Conservation (phyloP, 495 filamentous ascomycete species). For the Rhypophila decipiens region DNA sequence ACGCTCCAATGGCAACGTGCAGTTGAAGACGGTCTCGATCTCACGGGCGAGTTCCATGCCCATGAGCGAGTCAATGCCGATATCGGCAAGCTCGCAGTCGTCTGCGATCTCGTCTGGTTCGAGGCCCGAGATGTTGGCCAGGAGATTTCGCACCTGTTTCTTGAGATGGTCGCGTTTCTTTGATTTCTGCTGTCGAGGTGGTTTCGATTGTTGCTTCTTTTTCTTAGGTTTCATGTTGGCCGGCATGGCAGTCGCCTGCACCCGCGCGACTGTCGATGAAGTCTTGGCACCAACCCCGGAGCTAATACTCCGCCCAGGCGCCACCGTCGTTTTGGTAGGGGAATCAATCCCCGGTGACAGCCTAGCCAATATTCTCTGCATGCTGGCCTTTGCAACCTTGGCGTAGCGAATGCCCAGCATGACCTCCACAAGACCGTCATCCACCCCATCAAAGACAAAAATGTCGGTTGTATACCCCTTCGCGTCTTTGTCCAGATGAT, state of each 20-base stretch:
- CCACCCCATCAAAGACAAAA: constrained; percentile 43
- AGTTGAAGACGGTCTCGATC: neutral
- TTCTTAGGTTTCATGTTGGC: neutral
- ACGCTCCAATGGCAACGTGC: neutral
- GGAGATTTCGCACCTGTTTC: constrained; percentile 37
- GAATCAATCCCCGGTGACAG: constrained; percentile 6
- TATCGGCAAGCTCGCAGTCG: neutral
- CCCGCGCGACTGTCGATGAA: neutral
- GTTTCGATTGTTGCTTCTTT: too few relatives aligned
- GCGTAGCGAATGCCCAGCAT: constrained; percentile 47
- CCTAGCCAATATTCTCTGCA: constrained; percentile 28
- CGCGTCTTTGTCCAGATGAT: constrained; percentile 28
- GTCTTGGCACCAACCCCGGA: neutral
- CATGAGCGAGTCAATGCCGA: constrained; percentile 4
- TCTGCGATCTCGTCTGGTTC: neutral
- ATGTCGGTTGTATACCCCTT: constrained; percentile 41
- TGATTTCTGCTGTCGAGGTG: too few relatives aligned
- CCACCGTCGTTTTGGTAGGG: neutral
- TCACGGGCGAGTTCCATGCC: neutral
- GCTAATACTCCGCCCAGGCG: too few relatives aligned
- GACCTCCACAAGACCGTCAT: constrained; percentile 36
- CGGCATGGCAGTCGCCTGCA: neutral
- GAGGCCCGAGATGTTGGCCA: constrained; percentile 12
- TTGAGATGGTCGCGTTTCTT: neutral
- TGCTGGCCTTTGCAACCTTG: constrained; percentile 35